These are phyloP conservation scores for Podaxis sp. DNA, from an alignment of 768 basidiomycete genomes.

Conservation along the genomic window DNA sequence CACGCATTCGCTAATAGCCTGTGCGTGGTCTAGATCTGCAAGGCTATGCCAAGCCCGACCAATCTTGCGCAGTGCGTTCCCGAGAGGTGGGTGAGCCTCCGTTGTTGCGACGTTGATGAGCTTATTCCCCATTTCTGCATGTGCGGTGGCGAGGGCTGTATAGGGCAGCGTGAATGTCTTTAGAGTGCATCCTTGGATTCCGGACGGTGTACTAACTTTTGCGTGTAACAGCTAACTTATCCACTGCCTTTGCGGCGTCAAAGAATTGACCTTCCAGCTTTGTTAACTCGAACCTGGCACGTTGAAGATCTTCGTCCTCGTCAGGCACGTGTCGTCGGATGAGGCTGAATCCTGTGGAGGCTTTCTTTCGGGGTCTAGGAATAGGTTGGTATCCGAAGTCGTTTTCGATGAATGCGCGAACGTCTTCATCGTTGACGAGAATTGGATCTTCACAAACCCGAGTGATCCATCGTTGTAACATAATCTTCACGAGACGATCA, in stretches of 20 bases:
- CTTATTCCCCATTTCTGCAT: slow-evolving; percentile 93
- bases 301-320: slow-evolving; percentile 90
- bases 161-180: not conserved
- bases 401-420: slow-evolving; percentile 93
- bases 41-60: slow-evolving; percentile 86
- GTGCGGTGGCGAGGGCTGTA: slow-evolving; percentile 71
- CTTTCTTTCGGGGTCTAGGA: slow-evolving; percentile 70
- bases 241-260: slow-evolving; percentile 88
- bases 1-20: slow-evolving; percentile 92
- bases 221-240: slow-evolving; percentile 76
- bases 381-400: slow-evolving; percentile 96
- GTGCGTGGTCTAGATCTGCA: slow-evolving; percentile 86
- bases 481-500: slow-evolving; percentile 91
- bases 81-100: slow-evolving; percentile 83
- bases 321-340: slow-evolving; percentile 83
- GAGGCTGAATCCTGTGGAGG: slow-evolving; percentile 70
- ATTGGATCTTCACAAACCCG: slow-evolving; percentile 92
- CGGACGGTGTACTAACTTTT: slow-evolving; percentile 53
- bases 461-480: slow-evolving; percentile 93
- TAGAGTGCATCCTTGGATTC: not conserved
- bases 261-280: slow-evolving; percentile 92
- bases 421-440: slow-evolving; percentile 84
- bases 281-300: slow-evolving; percentile 88
- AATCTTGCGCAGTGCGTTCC: slow-evolving; percentile 79
- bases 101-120: slow-evolving; percentile 85